Evolutionary conservation across 2,329 filamentous ascomycete genomes (phyloP).

Genomic region (Colletotrichum simmondsii): DNA sequence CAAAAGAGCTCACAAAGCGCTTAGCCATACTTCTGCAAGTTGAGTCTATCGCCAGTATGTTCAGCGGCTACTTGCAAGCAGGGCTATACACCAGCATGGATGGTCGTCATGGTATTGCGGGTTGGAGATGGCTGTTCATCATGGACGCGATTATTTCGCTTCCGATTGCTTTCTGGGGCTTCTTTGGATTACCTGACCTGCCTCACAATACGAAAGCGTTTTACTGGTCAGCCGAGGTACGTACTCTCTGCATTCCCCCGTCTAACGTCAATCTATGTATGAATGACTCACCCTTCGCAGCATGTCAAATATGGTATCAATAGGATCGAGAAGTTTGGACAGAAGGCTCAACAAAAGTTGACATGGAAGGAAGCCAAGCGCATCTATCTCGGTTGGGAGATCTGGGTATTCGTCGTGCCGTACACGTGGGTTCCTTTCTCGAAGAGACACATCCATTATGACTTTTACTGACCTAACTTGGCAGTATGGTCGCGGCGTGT

Average conservation of each 20-base stretch:
- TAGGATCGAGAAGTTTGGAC: conserved; percentile 38
- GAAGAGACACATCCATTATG: too few relatives aligned
- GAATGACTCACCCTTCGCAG: neutral
- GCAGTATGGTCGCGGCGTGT: conserved; percentile 32
- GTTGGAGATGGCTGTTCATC: conserved; percentile 53
- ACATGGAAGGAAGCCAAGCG: conserved; percentile 30
- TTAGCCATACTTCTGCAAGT: conserved; percentile 59
- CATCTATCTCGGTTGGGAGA: conserved; percentile 33
- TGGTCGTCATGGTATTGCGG: conserved; percentile 44
- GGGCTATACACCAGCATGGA: conserved; percentile 56
- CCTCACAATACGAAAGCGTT: conserved; percentile 34
- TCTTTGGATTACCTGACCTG: conserved; percentile 37
- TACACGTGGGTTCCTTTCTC: conserved; percentile 32
- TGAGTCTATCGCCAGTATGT: conserved; percentile 63
- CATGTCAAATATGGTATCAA: conserved; percentile 36
- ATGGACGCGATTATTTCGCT: conserved; percentile 46
- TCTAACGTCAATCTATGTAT: neutral
- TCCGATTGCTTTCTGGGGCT: conserved; percentile 38
- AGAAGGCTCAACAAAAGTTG: conserved; percentile 31
- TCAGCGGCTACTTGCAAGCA: conserved; percentile 67
- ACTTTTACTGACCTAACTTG: neutral
- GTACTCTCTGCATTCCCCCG: neutral
- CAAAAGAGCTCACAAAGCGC: conserved; percentile 58
- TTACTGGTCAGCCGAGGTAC: conserved; percentile 26
- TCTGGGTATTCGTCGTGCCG: conserved; percentile 36